phyloP scores from a whole-genome alignment of 345 rosid genomes.

The Eucalyptus curtisii region DNA sequence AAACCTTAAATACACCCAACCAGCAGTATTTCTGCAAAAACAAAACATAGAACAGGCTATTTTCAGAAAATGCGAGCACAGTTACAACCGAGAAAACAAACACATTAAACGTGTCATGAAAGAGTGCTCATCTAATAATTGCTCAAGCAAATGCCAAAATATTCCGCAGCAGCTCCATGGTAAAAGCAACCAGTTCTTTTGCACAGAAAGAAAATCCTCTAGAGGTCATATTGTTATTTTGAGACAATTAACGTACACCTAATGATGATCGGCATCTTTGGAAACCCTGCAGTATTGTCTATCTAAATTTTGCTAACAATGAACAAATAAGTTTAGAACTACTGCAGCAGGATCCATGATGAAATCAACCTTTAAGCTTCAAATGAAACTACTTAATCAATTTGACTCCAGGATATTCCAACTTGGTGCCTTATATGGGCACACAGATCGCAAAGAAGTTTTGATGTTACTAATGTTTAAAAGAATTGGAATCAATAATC shows the following conservation, averaged over 20 bases:
- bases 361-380: not conserved
- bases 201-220: not conserved
- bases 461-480: not conserved
- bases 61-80: not conserved
- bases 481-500: not conserved
- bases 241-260: not conserved
- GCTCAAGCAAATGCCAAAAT: not conserved
- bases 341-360: not conserved
- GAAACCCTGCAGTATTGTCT: not conserved
- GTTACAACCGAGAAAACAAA: not conserved
- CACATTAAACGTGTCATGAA: not conserved
- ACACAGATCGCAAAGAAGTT: not conserved
- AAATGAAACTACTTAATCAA: not conserved
- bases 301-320: not conserved
- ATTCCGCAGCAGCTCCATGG: not conserved
- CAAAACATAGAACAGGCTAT: not conserved
- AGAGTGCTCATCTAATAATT: not conserved
- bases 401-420: not conserved
- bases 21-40: slow-evolving; percentile 57
- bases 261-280: not conserved
- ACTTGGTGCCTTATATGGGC: not conserved
- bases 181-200: not conserved
- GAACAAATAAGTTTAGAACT: not conserved
- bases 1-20: slow-evolving; percentile 65
- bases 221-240: not conserved